phyloP scores from a whole-genome alignment of 176 grass and related monocot genomes.

The Eragrostis nindensis region DNA sequence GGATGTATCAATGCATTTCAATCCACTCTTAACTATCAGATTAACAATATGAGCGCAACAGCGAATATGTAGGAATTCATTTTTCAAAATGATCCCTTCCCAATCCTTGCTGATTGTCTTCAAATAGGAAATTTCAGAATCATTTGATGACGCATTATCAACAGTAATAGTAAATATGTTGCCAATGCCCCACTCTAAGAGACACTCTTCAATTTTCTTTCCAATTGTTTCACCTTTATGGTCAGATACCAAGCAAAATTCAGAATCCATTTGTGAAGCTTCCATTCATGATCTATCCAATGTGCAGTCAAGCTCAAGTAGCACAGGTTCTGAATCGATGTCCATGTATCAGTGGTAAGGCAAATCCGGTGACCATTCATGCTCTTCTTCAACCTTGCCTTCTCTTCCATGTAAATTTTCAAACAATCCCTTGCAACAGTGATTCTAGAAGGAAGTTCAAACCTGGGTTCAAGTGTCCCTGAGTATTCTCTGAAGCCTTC shows the following conservation, averaged over 20 bases:
- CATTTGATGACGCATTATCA: neutral
- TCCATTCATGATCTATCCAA: too few species aligned
- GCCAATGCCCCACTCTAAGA: neutral
- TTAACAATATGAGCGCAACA: too few species aligned
- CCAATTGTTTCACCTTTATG: constrained; percentile 18
- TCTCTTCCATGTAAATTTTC: constrained; percentile 21
- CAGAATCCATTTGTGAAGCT: too few species aligned
- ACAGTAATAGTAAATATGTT: neutral
- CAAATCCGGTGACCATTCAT: constrained; percentile 9
- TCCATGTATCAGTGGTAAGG: constrained; percentile 13
- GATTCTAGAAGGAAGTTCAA: constrained; percentile 3
- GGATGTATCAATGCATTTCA: neutral
- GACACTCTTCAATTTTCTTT: neutral
- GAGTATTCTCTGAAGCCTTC: neutral
- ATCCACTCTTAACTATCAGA: too few species aligned
- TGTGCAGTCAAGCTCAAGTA: constrained; percentile 11
- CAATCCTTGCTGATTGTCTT: neutral
- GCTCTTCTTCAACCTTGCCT: neutral
- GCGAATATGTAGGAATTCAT: too few species aligned
- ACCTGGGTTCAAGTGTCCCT: neutral
- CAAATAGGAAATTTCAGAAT: neutral
- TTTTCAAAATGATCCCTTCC: neutral
- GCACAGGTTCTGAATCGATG: constrained; percentile 2
- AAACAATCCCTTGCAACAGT: constrained; percentile 2
- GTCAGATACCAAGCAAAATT: neutral